Conservation (phyloP, 192 early-diverging fungal genomes). For the Coemansia sp. region DNA sequence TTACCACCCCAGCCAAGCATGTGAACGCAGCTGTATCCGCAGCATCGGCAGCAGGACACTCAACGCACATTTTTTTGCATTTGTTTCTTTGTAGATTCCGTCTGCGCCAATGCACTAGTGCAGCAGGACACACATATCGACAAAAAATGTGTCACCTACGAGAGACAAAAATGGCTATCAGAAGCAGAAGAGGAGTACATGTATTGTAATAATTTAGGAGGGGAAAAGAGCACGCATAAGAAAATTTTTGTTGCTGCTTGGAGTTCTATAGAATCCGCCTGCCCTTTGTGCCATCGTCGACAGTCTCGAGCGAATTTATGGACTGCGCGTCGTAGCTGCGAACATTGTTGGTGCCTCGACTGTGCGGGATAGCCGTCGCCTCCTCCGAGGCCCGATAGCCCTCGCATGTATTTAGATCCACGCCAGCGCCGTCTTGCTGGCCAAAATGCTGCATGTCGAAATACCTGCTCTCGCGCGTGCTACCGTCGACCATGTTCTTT, state of each 20-base stretch:
- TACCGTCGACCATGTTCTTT: neutral
- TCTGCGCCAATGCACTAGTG: neutral
- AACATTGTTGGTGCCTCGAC: neutral
- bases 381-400: neutral
- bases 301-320: neutral
- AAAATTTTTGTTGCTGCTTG: too few relatives aligned
- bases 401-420: neutral
- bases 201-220: neutral
- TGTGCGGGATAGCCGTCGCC: neutral
- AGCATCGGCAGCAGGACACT: too few relatives aligned
- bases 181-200: neutral
- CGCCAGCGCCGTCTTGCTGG: neutral
- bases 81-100: neutral
- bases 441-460: neutral
- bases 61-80: neutral
- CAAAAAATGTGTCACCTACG: neutral
- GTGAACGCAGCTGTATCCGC: too few relatives aligned
- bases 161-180: too few relatives aligned
- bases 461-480: neutral
- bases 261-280: neutral
- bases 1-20: too few relatives aligned
- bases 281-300: neutral
- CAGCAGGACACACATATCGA: neutral
- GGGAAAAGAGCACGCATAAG: neutral
- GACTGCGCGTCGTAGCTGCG: neutral